Evolutionary conservation across 192 early-diverging fungal species (phyloP).

Genomic region (Rhizophagus sp.): DNA sequence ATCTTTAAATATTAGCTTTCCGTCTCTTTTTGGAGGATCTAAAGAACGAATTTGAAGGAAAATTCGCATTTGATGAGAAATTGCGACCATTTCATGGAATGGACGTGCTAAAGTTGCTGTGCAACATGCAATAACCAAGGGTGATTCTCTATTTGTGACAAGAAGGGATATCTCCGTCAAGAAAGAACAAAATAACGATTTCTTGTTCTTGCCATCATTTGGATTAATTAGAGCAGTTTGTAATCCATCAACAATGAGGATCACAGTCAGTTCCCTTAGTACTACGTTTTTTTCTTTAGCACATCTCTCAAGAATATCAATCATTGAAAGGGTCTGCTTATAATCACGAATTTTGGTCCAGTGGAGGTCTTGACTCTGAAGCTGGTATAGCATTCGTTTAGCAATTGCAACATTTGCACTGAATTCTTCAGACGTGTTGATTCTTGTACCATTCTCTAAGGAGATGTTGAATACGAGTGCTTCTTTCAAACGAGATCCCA

Average conservation of each 20-base stretch:
- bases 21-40: background rate
- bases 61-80: constrained; percentile 10
- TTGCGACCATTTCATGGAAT: background rate
- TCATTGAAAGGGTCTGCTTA: background rate
- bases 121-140: constrained; percentile 8
- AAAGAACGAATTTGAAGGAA: constrained; percentile 5
- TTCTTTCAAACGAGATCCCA: background rate
- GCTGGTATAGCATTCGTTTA: background rate
- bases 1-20: background rate
- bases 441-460: background rate
- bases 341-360: background rate
- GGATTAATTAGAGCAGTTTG: background rate
- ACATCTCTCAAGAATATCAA: background rate
- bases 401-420: background rate
- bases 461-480: background rate
- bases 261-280: background rate
- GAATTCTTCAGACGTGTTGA: background rate
- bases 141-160: background rate
- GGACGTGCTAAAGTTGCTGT: constrained; percentile 15
- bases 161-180: background rate
- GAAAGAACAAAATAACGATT: constrained; percentile 4
- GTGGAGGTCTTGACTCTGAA: background rate
- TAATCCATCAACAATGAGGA: constrained; percentile 8
- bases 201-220: background rate
- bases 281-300: background rate